Base-by-base conservation (phyloP, 495 filamentous ascomycete genomes). In the Pseudevernia furfuracea region DNA sequence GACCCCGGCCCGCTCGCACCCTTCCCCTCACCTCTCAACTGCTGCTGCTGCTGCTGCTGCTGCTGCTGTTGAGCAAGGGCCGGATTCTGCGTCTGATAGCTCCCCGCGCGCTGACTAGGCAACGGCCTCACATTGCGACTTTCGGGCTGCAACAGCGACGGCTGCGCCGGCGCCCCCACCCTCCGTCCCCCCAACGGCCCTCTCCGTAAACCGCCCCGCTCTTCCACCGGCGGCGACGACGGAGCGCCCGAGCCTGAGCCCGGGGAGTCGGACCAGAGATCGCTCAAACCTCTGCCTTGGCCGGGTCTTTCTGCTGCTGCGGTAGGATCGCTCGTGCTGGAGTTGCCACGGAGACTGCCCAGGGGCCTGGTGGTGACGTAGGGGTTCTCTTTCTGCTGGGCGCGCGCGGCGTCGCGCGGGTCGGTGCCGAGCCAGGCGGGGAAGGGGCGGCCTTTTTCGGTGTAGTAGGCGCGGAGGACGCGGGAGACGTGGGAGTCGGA, bases 401-500 rank as follows among this genome's bases (percentile, higher is more conserved):
- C 77, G 64, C 73, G 72, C 0, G 84, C 81, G 30, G 85, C 79
- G 5, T 83, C 85, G 70, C 89, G 90, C 7, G 92, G 91, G 69
- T 91, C 90, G 19, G 88, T 89, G 34, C 89, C 91, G 15, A 98
- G 88, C 94, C 94, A 98, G 65, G 79, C 75, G 11, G 94, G 94
- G 71, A 91, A 91, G 0, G 88, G 83, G 21, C 86, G 85, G 66
- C 86, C 87, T 70, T 95, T 95, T 72, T 97, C 94, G 43, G 78
- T 84, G 79, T 98, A 98, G 81, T 97, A 96, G 63, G 85, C 88
- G 60, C 94, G 89, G n/a, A 98, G 85, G 19, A 96, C 92, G 72
- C 92, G 89, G 76, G 90, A 93, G 72, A 98, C 87, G 77, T 96
- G 91, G 1, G 91, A 92, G 78, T 94, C 89, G 77, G 96, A 92